These are phyloP conservation scores for Cyclotella baltica DNA, from an alignment of 108 stramenopile genomes.

Conservation along the genomic window DNA sequence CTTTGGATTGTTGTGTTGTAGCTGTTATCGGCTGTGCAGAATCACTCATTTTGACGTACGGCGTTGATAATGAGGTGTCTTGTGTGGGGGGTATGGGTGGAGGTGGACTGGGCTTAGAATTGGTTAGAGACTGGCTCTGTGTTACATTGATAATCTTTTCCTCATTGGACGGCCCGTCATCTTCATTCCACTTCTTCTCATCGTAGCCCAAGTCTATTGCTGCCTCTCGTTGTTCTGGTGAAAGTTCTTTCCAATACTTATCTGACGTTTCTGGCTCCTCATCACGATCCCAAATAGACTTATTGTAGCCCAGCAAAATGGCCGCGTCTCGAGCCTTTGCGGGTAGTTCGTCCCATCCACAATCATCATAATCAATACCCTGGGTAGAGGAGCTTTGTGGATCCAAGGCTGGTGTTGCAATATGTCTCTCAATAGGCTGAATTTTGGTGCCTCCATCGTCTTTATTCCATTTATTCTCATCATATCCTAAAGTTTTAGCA, in stretches of 20 bases:
- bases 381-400: neutral
- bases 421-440: neutral
- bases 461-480: constrained; percentile 48
- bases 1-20: too few species aligned
- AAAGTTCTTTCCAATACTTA: neutral
- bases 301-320: neutral
- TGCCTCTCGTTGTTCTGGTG: neutral
- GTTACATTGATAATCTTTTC: too few species aligned
- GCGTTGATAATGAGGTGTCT: too few species aligned
- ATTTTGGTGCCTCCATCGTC: constrained; percentile 4
- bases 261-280: constrained; percentile 6
- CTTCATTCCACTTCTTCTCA: constrained; percentile 8
- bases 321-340: neutral
- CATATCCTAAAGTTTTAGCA: constrained; percentile 49
- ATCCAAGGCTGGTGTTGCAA: neutral
- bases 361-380: neutral
- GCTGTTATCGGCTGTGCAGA: too few species aligned
- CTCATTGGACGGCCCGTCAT: too few species aligned
- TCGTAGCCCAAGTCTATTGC: neutral
- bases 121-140: too few species aligned
- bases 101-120: too few species aligned
- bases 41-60: too few species aligned
- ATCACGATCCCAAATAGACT: constrained; percentile 3
- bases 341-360: neutral
- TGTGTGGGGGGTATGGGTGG: too few species aligned